These are phyloP conservation scores for Xylariales sp. DNA, from an alignment of 2,329 filamentous ascomycete genomes.

Conservation along the genomic window DNA sequence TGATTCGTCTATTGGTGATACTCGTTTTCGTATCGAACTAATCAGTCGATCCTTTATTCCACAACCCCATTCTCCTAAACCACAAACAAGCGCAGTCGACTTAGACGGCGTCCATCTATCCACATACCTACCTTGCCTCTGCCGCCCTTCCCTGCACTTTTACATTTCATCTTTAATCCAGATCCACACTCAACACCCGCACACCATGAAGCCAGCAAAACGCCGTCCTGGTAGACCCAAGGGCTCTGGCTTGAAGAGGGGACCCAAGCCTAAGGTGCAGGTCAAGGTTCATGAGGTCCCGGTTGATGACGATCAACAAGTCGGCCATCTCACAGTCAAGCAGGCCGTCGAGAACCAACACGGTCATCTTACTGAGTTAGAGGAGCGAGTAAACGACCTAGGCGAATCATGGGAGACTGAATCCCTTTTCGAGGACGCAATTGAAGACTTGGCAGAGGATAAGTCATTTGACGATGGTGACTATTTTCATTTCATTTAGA, in stretches of 20 bases:
- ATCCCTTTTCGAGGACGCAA: constrained; percentile 42
- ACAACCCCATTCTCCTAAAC: too few relatives aligned
- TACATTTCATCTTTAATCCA: background rate
- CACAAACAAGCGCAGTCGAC: too few relatives aligned
- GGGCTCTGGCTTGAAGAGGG: constrained; percentile 1
- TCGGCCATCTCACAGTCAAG: constrained; percentile 5
- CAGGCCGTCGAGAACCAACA: constrained; percentile 1
- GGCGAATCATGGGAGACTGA: constrained; percentile 37
- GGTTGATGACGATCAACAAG: constrained; percentile 7
- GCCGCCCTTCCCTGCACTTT: background rate
- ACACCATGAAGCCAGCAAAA: constrained; percentile 5
- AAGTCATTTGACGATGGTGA: constrained; percentile 30
- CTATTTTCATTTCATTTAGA: constrained; percentile 12
- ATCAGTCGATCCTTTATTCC: too few relatives aligned
- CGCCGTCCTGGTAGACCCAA: constrained; percentile 7
- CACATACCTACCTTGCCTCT: too few relatives aligned
- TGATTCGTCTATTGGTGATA: too few relatives aligned
- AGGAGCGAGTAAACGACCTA: constrained; percentile 14
- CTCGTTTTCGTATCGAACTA: background rate
- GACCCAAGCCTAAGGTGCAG: background rate
- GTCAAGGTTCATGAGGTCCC: constrained; percentile 4
- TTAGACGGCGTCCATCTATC: too few relatives aligned
- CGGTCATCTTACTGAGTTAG: constrained; percentile 1
- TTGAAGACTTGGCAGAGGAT: constrained; percentile 41
- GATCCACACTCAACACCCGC: too few relatives aligned